phyloP scores from a whole-genome alignment of 164 flowering plant species.

The Macadamia integrifolia region DNA sequence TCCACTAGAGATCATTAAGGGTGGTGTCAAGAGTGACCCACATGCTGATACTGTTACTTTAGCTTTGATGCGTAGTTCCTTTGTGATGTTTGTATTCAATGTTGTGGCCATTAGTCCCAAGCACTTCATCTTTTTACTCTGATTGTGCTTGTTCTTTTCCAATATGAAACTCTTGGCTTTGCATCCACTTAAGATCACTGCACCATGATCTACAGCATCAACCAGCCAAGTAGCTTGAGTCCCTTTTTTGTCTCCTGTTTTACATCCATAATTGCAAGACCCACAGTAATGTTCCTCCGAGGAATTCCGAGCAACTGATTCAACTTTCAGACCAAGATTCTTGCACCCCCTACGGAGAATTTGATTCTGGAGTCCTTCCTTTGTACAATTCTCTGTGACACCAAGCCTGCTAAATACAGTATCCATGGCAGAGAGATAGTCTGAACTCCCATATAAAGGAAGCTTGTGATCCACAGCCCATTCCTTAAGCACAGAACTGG shows the following conservation, averaged over 20 bases:
- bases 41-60: conserved; percentile 65
- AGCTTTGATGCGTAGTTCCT: conserved; percentile 48
- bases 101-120: conserved; percentile 46
- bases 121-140: conserved; percentile 37
- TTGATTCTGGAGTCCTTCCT: conserved; percentile 67
- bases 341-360: conserved; percentile 61
- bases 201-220: conserved; percentile 59
- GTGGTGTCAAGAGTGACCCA: conserved; percentile 71
- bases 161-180: conserved; percentile 58
- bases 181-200: conserved; percentile 67
- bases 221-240: conserved; percentile 72
- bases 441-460: conserved; percentile 29
- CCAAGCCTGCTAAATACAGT: conserved; percentile 51
- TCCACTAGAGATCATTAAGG: conserved; percentile 62
- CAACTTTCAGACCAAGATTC: conserved; percentile 48
- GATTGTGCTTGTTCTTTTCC: conserved; percentile 25
- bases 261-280: conserved; percentile 59
- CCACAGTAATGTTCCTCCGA: conserved; percentile 64
- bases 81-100: conserved; percentile 24
- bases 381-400: conserved; percentile 41
- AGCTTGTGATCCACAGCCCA: conserved; percentile 46
- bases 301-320: conserved; percentile 52
- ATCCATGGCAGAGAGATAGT: conserved; percentile 61
- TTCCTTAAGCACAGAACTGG: conserved; percentile 37
- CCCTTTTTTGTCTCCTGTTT: conserved; percentile 56